Percentiles rank a stretch among this genome's conserved stretches.
These are phyloP conservation scores for Penicillium hesseltinei DNA, from an alignment of 2,329 filamentous ascomycete genomes.

Conservation along the genomic window DNA sequence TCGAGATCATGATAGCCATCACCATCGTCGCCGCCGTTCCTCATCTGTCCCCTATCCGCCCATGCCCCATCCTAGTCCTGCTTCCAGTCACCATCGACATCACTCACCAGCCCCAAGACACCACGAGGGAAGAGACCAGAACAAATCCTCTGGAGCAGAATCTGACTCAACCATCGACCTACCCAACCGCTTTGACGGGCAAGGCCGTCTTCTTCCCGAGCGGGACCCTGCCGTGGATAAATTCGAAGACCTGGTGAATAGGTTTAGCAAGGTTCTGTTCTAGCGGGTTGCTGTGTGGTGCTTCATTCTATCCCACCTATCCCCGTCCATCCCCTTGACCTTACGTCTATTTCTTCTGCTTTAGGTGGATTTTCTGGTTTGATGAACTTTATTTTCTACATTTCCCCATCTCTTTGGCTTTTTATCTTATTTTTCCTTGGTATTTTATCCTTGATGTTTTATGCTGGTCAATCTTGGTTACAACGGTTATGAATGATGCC, in stretches of 20 bases:
- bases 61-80: conserved; percentile 10
- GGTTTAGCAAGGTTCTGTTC: conserved; percentile 27
- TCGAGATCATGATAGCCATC: conserved; percentile 10
- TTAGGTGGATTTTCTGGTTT: background rate
- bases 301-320: background rate
- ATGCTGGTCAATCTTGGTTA: background rate
- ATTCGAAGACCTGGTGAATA: conserved; percentile 38
- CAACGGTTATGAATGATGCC: conserved; percentile 1
- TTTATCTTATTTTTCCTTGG: background rate
- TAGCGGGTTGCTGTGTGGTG: conserved; percentile 9
- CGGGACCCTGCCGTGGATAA: conserved; percentile 34
- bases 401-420: background rate
- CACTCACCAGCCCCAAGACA: background rate
- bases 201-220: conserved; percentile 39
- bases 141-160: conserved; percentile 25
- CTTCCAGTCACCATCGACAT: conserved; percentile 4
- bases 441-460: conserved; percentile 4
- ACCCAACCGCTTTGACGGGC: conserved; percentile 44
- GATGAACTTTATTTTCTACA: background rate
- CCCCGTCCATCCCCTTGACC: background rate
- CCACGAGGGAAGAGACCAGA: background rate
- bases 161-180: conserved; percentile 48
- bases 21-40: conserved; percentile 22
- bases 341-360: background rate
- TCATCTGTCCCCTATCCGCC: conserved; percentile 23